Evolutionary conservation across 2,329 filamentous ascomycete species (phyloP), one percentile per base, ranked within the genome.

Genomic region (Colletotrichum scovillei): DNA sequence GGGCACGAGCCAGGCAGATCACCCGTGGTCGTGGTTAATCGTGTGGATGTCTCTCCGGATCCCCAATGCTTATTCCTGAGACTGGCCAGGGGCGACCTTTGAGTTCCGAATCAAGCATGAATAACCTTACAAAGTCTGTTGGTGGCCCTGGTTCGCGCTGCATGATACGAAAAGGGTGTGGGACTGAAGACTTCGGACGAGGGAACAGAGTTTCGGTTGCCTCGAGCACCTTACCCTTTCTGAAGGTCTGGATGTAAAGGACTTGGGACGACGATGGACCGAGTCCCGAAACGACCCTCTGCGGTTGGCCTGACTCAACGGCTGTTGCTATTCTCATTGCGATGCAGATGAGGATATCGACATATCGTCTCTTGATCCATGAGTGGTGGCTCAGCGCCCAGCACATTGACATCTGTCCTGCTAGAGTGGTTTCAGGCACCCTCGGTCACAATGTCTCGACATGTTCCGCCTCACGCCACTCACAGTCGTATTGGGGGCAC

Each of bases 261-360:
- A 70, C 66, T 64, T 73, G 46, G 70, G 70, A 73, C 55, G 70
- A 70, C 46, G 55, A 73, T 70, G 70, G 70, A 73, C 66, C 70
- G 70, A 62, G 60, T 70, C 53, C 70, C 60, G 60, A 65, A 57
- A 56, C 46, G 16, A 55, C 24, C 60, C 67, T 49, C 59, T 65
- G 32, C 46, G 32, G 46, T 73, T 72, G 67, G 67, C 26, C 46
- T 73, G 70, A 70, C 67, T 73, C 67, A 62, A 65, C 59, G 26
- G 26, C 9, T 38, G 55, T 69, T 70, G 46, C 56, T 65, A 60
- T 73, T 56, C 60, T 65, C 42, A 65, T 19, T 52, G 8, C 12
- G 26, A 35, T 26, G 32, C 35, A 49, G 46, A 70, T 65, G 70
- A 55, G 42, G 46, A 58, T 56, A 60, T 60, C 60, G 26, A 49